Evolutionary conservation across 2,329 filamentous ascomycete species (phyloP).

Genomic region (Acephala macrosclerotiorum): DNA sequence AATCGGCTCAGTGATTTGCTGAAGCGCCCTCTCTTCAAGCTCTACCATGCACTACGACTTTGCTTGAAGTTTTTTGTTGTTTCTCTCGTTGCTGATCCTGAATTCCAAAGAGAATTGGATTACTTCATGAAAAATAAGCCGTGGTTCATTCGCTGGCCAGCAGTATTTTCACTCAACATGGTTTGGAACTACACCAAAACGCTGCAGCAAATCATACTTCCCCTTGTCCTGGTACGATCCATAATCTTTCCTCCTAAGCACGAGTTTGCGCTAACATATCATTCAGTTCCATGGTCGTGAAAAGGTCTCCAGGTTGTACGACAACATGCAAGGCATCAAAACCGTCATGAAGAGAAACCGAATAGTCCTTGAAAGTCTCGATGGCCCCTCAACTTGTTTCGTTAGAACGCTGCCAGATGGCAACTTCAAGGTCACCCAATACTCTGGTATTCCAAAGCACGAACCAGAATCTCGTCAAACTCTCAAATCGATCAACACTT

Average conservation of each 20-base stretch:
- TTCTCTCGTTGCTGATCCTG: constrained; percentile 58
- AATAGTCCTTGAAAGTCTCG: constrained; percentile 54
- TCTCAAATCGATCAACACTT: constrained; percentile 55
- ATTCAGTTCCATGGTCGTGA: constrained; percentile 52
- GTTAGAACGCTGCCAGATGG: constrained; percentile 30
- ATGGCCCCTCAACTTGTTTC: constrained; percentile 58
- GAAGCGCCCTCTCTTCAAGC: constrained; percentile 32
- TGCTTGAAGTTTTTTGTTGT: constrained; percentile 56
- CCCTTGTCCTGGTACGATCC: constrained; percentile 23
- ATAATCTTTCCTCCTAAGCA: too few relatives aligned
- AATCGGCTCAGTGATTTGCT: constrained; percentile 17
- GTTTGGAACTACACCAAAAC: constrained; percentile 56
- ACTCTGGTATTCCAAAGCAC: constrained; percentile 41
- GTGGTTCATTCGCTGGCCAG: constrained; percentile 42
- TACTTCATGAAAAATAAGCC: constrained; percentile 49
- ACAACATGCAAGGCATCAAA: constrained; percentile 56
- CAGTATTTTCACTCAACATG: constrained; percentile 49
- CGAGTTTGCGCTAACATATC: too few relatives aligned
- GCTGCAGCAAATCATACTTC: constrained; percentile 50
- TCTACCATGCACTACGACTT: constrained; percentile 52
- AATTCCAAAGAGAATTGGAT: constrained; percentile 59
- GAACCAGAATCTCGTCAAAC: constrained; percentile 52
- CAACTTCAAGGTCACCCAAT: constrained; percentile 29
- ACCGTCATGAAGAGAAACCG: constrained; percentile 55
- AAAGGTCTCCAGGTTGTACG: constrained; percentile 54